Evolutionary conservation across 2,329 filamentous ascomycete species (phyloP).

Genomic region (Annulohypoxylon truncatum): DNA sequence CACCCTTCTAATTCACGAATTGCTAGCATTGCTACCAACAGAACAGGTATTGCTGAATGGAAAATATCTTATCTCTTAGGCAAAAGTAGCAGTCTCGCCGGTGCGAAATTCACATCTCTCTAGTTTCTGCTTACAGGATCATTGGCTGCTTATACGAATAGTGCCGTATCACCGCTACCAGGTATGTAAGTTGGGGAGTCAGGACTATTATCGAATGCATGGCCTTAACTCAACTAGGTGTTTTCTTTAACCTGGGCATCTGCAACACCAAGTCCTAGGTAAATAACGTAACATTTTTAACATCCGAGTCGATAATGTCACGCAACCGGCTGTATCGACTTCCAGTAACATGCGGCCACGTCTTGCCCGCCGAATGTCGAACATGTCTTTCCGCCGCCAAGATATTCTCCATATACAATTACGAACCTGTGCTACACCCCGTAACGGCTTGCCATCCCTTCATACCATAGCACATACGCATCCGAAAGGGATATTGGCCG

Average conservation of each 20-base stretch:
- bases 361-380: constrained; percentile 13
- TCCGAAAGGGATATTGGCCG: neutral
- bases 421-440: neutral
- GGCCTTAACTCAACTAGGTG: neutral
- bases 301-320: constrained; percentile 8
- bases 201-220: too few species aligned
- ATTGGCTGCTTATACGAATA: constrained; percentile 29
- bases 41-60: neutral
- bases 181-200: neutral
- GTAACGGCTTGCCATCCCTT: neutral
- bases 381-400: constrained; percentile 21
- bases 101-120: neutral
- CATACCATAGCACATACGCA: too few species aligned
- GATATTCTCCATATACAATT: constrained; percentile 5
- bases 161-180: too few species aligned
- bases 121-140: neutral
- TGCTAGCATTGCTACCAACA: neutral
- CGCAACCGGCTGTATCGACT: constrained; percentile 5
- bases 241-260: neutral
- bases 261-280: neutral
- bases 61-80: neutral
- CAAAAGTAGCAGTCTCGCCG: neutral
- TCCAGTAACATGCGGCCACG: constrained; percentile 25
- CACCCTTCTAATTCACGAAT: constrained; percentile 1
- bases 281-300: constrained; percentile 11